phyloP scores from a whole-genome alignment of 371 early-diverging fungal genomes.

The Funneliformis caledonium region DNA sequence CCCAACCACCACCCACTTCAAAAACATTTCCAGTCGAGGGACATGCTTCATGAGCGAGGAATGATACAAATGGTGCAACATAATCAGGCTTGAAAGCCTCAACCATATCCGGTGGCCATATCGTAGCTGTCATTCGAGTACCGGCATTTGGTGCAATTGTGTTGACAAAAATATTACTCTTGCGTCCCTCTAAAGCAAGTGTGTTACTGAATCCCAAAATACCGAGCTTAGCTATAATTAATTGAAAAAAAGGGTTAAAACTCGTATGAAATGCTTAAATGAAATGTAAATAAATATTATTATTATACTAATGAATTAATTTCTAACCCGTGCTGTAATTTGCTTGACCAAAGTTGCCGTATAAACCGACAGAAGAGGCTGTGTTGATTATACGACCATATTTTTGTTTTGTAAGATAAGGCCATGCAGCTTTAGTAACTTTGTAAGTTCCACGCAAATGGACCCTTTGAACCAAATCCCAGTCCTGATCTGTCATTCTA shows the following conservation, averaged over 20 bases:
- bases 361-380: slow-evolving; percentile 95
- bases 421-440: slow-evolving; percentile 97
- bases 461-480: slow-evolving; percentile 92
- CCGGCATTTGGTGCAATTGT: slow-evolving; percentile 98
- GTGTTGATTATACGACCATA: slow-evolving; percentile 85
- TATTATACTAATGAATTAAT: background rate
- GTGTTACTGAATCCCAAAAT: slow-evolving; percentile 90
- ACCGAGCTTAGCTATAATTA: slow-evolving; percentile 77
- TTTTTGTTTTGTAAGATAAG: slow-evolving; percentile 92
- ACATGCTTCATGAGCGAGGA: slow-evolving; percentile 84
- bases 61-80: slow-evolving; percentile 95
- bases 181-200: slow-evolving; percentile 92
- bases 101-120: slow-evolving; percentile 93
- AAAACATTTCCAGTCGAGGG: slow-evolving; percentile 86
- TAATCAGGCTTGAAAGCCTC: slow-evolving; percentile 93
- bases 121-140: slow-evolving; percentile 96
- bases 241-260: too few relatives aligned
- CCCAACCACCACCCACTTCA: slow-evolving; percentile 94
- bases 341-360: slow-evolving; percentile 99
- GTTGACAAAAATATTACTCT: slow-evolving; percentile 91
- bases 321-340: slow-evolving; percentile 79
- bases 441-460: slow-evolving; percentile 96
- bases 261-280: background rate
- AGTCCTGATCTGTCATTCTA: slow-evolving; percentile 94
- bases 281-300: background rate